phyloP scores from a whole-genome alignment of 805 yeast species.

The Candida germanica region DNA sequence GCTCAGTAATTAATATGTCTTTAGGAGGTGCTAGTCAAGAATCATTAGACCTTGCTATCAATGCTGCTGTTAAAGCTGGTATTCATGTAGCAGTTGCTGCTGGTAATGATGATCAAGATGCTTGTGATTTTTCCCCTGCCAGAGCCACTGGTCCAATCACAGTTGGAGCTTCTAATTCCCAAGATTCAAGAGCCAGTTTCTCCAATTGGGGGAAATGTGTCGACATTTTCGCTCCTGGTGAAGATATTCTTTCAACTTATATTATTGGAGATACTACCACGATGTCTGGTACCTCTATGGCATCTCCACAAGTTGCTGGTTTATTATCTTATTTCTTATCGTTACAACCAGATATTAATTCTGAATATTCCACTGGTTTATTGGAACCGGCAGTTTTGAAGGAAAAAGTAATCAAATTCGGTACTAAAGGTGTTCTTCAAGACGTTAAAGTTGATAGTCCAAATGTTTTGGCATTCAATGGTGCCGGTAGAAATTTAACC shows the following conservation, averaged over 20 bases:
- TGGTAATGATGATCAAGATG: slow-evolving; percentile 60
- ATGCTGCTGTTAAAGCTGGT: slow-evolving; percentile 56
- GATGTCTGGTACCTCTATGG: slow-evolving; percentile 64
- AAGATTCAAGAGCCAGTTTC: slow-evolving; percentile 48
- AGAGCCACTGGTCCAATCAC: slow-evolving; percentile 54
- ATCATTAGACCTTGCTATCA: slow-evolving; percentile 55
- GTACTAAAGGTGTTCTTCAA: slow-evolving; percentile 45
- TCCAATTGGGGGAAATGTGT: slow-evolving; percentile 55
- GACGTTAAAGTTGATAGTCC: slow-evolving; percentile 50
- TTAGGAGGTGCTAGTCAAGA: slow-evolving; percentile 58
- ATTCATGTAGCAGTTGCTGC: slow-evolving; percentile 62
- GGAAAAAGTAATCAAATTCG: slow-evolving; percentile 49
- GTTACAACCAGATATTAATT: slow-evolving; percentile 49
- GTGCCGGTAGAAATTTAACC: slow-evolving; percentile 54
- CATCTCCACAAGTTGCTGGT: slow-evolving; percentile 59
- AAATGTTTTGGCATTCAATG: slow-evolving; percentile 58
- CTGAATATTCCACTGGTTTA: slow-evolving; percentile 45
- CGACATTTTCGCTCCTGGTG: slow-evolving; percentile 55
- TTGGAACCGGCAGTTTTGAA: slow-evolving; percentile 54
- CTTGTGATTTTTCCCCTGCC: slow-evolving; percentile 60
- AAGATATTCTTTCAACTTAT: slow-evolving; percentile 53
- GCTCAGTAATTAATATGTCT: slow-evolving; percentile 62
- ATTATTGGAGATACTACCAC: slow-evolving; percentile 54
- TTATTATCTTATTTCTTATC: slow-evolving; percentile 55
- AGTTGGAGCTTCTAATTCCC: slow-evolving; percentile 47